These are phyloP conservation scores for Taiozyma sp. DNA, from an alignment of 1,139 yeast genomes.

Conservation along the genomic window DNA sequence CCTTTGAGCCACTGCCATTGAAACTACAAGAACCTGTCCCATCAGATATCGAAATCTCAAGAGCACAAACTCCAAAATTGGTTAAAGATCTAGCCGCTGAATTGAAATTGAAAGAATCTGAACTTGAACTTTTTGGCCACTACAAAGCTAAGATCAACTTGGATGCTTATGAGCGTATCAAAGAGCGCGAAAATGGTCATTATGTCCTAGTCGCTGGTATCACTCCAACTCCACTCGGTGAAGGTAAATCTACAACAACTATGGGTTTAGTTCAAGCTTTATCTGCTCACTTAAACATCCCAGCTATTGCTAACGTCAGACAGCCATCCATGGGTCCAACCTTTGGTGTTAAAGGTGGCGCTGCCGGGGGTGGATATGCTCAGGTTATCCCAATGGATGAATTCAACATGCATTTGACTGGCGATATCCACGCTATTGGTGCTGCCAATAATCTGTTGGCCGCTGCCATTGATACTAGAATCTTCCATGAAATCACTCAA, in stretches of 20 bases:
- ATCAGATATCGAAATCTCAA: constrained; percentile 86
- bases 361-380: constrained; percentile 99
- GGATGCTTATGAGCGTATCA: constrained; percentile 65
- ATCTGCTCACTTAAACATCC: constrained; percentile 85
- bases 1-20: constrained; percentile 58
- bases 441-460: constrained; percentile 95
- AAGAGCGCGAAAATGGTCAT: constrained; percentile 70
- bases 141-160: constrained; percentile 89
- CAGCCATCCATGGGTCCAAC: constrained; percentile 99
- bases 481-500: constrained; percentile 96
- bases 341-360: constrained; percentile 98
- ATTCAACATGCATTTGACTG: constrained; percentile 96
- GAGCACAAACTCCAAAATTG: constrained; percentile 84
- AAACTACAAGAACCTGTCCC: constrained; percentile 79
- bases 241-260: constrained; percentile 96
- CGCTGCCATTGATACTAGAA: constrained; percentile 96
- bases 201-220: constrained; percentile 94
- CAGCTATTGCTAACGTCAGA: constrained; percentile 92
- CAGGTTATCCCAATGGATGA: constrained; percentile 99
- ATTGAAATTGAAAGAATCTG: constrained; percentile 74
- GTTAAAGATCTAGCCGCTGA: constrained; percentile 79
- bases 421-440: constrained; percentile 96
- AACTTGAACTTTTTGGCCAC: constrained; percentile 88
- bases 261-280: constrained; percentile 95
- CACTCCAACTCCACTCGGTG: constrained; percentile 98